Evolutionary conservation across 2,329 filamentous ascomycete genomes (phyloP).

Genomic region (Cadophora sp.): DNA sequence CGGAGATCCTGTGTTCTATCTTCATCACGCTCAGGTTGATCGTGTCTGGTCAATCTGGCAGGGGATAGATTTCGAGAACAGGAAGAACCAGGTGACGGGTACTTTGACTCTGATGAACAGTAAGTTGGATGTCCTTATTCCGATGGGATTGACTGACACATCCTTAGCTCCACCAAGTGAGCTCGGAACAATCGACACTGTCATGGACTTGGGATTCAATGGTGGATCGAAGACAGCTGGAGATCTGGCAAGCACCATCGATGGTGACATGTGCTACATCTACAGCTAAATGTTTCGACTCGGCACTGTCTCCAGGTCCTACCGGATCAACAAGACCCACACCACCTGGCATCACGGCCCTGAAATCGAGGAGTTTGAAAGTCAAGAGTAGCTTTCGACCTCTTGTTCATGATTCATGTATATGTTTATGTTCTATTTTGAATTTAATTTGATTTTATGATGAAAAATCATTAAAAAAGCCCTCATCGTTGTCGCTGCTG

Average conservation of each 20-base stretch:
- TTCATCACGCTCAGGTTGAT: slow-evolving; percentile 11
- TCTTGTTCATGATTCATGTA: too few species aligned
- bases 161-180: background rate
- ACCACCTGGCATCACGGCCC: too few species aligned
- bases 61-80: background rate
- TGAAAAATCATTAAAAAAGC: too few species aligned
- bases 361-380: too few species aligned
- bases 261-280: slow-evolving; percentile 8
- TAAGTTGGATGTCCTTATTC: background rate
- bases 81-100: background rate
- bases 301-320: background rate
- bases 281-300: background rate
- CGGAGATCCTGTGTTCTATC: background rate
- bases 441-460: too few species aligned
- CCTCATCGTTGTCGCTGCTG: too few species aligned
- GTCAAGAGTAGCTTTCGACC: too few species aligned
- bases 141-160: background rate
- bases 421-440: too few species aligned
- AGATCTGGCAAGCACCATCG: background rate
- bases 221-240: background rate
- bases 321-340: too few species aligned
- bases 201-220: background rate
- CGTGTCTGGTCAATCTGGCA: slow-evolving; percentile 12
- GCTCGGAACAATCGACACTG: slow-evolving; percentile 46
- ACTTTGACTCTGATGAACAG: slow-evolving; percentile 8